Evolutionary conservation across 2,329 filamentous ascomycete genomes (phyloP), one percentile per base, ranked within the genome.

Genomic region (Aschersonia sp.): DNA sequence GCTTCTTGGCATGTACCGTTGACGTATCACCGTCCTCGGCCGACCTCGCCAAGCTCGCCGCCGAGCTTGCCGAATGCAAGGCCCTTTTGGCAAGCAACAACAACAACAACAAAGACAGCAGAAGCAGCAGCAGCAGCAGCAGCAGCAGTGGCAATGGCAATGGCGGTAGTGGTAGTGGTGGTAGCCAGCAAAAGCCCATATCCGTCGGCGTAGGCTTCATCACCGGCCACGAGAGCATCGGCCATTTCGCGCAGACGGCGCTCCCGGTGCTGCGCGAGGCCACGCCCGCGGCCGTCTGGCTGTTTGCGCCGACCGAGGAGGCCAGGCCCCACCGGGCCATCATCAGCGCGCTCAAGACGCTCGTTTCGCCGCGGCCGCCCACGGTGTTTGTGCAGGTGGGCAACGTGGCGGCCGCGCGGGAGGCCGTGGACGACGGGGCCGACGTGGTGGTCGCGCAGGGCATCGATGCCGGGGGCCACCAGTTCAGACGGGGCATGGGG

Each of bases 401-500:
- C 40, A 80, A 72, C 35, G 73, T 83, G 2, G 58, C 60, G 0
- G 71, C 77, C 6, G 79, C 78, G 7, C 46, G 71, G 9, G 67
- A 70, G 49, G 73, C 70, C 0, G 64, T 70, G 1, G 44, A 52
- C n/a, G 64, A 70, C 29, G 72, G 70, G 0, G 62, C 74, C 1
- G 77, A 83, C 54, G 76, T 75, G 31, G 55, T 83, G 2, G 75
- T 83, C 6, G 68, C 76, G 5, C 80, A 83, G 59, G 79, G 80
- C 3, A 67, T 69, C 5, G 80, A 83, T 60, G 79, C 79, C 1
- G 79, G 79, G 6, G 80, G 80, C 0, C 79, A 83, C 56, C 78
- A 80, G 51, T 72, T 76, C 43, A 66, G 66, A 0, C 61, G 63
- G 29, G 76, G 74, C 4, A 70, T 73, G 2, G 70, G 77, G 5